Conservation (phyloP, 306 rosid species). For the Bauhinia variegata region DNA sequence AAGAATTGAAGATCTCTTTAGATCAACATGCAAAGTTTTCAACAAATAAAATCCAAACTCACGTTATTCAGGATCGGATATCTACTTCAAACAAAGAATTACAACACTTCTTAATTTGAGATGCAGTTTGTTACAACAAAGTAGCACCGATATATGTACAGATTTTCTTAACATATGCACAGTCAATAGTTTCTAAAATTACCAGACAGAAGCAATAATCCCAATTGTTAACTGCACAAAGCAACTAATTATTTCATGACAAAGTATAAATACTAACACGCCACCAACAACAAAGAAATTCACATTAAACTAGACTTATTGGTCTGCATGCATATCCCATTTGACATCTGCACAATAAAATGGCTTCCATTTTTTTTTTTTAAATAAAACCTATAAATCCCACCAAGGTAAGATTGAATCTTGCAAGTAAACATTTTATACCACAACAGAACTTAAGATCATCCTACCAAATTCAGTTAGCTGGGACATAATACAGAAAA, state of each 20-base stretch:
- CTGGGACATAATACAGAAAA: too few species aligned
- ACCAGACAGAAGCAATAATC: not conserved
- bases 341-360: not conserved
- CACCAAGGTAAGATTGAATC: not conserved
- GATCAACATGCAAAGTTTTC: not conserved
- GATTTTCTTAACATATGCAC: not conserved
- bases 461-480: too few species aligned
- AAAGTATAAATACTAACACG: not conserved
- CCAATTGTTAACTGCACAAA: not conserved
- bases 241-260: slow-evolving; percentile 1
- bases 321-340: not conserved
- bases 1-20: not conserved
- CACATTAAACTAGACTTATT: slow-evolving; percentile 12
- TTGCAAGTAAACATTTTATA: not conserved
- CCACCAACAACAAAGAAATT: not conserved
- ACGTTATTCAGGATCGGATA: not conserved
- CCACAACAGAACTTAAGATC: not conserved
- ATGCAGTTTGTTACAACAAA: slow-evolving; percentile 10
- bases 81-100: slow-evolving; percentile 2
- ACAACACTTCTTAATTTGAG: slow-evolving; percentile 17
- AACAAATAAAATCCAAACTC: slow-evolving; percentile 5
- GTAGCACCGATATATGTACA: not conserved
- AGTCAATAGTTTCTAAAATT: not conserved
- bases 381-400: slow-evolving; percentile 1
- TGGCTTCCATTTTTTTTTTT: not conserved